Conservation (phyloP, 176 grass and related monocot genomes). For the Triticum urartu region DNA sequence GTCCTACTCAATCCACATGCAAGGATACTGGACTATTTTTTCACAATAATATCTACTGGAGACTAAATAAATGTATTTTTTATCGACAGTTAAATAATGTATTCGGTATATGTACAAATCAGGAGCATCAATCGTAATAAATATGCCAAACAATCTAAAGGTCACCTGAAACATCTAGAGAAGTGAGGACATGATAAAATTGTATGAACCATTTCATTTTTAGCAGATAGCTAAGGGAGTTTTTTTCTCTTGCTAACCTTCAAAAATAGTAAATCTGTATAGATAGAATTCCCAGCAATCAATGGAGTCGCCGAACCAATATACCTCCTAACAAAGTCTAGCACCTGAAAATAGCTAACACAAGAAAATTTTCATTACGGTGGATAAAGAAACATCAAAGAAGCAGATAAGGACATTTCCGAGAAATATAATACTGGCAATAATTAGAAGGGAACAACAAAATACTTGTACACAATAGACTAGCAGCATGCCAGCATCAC, state of each 20-base stretch:
- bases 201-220: conserved; percentile 18
- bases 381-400: not conserved
- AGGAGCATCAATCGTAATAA: not conserved
- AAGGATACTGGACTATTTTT: not conserved
- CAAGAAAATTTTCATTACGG: not conserved
- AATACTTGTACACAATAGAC: not conserved
- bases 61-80: not conserved
- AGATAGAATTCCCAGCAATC: conserved; percentile 78
- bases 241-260: conserved; percentile 48
- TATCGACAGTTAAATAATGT: no score
- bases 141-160: not conserved
- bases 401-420: conserved; percentile 1
- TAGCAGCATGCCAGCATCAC: not conserved
- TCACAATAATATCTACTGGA: not conserved
- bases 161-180: not conserved
- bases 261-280: conserved; percentile 69
- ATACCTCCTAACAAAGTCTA: conserved; percentile 68
- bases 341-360: conserved; percentile 50
- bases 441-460: conserved; percentile 1
- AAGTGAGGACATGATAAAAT: not conserved
- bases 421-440: not conserved
- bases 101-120: not conserved
- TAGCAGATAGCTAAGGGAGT: not conserved
- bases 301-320: conserved; percentile 48
- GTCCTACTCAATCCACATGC: not conserved